Evolutionary conservation across 495 filamentous ascomycete species (phyloP).

Genomic region (Ascodesmis nigricans): DNA sequence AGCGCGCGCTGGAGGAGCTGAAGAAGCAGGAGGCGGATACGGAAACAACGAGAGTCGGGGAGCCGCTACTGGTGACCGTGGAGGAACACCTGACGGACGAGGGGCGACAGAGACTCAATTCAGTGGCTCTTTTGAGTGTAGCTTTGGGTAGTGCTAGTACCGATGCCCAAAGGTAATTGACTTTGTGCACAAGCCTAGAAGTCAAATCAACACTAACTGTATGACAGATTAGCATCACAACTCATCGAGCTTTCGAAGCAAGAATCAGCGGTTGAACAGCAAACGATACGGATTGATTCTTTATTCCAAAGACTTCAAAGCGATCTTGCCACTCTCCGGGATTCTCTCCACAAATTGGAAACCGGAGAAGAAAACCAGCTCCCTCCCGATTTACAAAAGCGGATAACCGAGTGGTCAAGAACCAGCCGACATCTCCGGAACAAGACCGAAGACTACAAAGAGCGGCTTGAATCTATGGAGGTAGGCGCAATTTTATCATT

Average conservation of each 20-base stretch:
- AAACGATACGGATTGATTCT: constrained; percentile 9
- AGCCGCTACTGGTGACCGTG: constrained; percentile 11
- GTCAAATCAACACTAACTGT: background rate
- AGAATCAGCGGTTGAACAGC: constrained; percentile 13
- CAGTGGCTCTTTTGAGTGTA: constrained; percentile 21
- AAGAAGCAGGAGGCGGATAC: constrained; percentile 16
- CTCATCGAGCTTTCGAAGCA: constrained; percentile 14
- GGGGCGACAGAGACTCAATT: constrained; percentile 16
- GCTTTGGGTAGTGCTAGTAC: constrained; percentile 14
- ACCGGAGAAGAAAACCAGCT: constrained; percentile 24
- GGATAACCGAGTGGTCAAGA: constrained; percentile 33
- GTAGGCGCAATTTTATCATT: background rate
- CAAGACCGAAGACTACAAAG: constrained; percentile 35
- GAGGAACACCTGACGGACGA: constrained; percentile 15
- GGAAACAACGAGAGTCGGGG: background rate
- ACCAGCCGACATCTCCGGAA: constrained; percentile 30
- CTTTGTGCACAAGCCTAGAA: background rate
- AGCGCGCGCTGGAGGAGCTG: constrained; percentile 28
- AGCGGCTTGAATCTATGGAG: constrained; percentile 27
- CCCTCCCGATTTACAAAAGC: constrained; percentile 26
- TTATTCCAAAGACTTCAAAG: constrained; percentile 15
- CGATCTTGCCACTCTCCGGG: constrained; percentile 24
- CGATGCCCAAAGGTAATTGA: constrained; percentile 10
- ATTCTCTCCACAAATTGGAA: constrained; percentile 25
- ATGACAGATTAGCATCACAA: constrained; percentile 6